Evolutionary conservation across 495 filamentous ascomycete species (phyloP).

Genomic region (Articulospora tetracladia): DNA sequence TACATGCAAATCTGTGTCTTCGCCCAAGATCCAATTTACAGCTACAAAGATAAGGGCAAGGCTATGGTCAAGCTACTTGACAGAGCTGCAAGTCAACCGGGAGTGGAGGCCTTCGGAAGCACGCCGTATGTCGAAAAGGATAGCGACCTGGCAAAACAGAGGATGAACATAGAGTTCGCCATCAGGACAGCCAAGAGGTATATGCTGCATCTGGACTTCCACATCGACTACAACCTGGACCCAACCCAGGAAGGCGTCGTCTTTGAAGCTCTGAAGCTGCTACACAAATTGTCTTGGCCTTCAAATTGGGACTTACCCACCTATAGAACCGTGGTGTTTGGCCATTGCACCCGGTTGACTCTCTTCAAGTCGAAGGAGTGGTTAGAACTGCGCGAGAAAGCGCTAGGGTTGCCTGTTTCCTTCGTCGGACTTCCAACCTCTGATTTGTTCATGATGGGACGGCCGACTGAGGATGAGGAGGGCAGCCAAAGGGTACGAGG

Average conservation of each 20-base stretch:
- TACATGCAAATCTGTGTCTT: constrained; percentile 70
- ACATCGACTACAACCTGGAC: constrained; percentile 69
- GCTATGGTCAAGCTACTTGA: constrained; percentile 45
- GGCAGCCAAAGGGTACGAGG: constrained; percentile 42
- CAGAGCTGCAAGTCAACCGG: constrained; percentile 36
- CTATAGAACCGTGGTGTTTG: constrained; percentile 55
- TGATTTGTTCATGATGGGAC: constrained; percentile 71
- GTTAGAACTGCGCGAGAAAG: constrained; percentile 38
- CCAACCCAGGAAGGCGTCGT: constrained; percentile 40
- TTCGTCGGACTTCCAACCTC: constrained; percentile 72
- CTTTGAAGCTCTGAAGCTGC: constrained; percentile 46
- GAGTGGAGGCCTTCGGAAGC: constrained; percentile 60
- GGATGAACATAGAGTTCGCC: constrained; percentile 62
- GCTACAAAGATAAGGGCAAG: constrained; percentile 41
- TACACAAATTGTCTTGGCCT: constrained; percentile 47
- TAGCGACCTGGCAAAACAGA: constrained; percentile 32
- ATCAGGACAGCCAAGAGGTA: constrained; percentile 42
- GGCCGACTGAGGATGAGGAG: constrained; percentile 30
- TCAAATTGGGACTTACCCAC: constrained; percentile 10
- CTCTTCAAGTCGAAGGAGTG: constrained; percentile 49
- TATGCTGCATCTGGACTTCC: constrained; percentile 63
- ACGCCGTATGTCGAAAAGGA: constrained; percentile 68
- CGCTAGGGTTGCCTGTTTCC: constrained; percentile 53
- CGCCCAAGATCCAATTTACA: constrained; percentile 68
- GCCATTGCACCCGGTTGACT: constrained; percentile 68